Conservation (phyloP, 108 stramenopile genomes). For the Pseudonitzschia delicatissima region DNA sequence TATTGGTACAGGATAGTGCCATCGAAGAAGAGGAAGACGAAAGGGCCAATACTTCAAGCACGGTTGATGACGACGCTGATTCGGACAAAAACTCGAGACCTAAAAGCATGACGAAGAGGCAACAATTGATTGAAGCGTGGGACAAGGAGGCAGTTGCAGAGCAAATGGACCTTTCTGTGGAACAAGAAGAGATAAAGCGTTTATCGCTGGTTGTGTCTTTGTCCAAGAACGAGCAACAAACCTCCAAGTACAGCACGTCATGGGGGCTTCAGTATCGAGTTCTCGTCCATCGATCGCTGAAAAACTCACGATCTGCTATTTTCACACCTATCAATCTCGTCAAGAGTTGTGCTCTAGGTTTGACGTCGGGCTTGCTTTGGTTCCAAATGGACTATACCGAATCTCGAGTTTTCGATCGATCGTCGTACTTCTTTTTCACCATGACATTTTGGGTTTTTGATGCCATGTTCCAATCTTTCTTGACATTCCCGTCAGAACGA, state of each 20-base stretch:
- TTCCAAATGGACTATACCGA: constrained; percentile 61
- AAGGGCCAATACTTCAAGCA: background rate
- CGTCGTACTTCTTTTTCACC: constrained; percentile 66
- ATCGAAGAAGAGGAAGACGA: constrained; percentile 16
- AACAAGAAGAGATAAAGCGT: background rate
- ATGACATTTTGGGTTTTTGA: constrained; percentile 83
- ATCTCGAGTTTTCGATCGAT: constrained; percentile 42
- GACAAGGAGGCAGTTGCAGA: constrained; percentile 10
- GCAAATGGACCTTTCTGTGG: constrained; percentile 7
- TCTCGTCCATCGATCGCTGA: constrained; percentile 56
- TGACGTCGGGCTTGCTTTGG: constrained; percentile 59
- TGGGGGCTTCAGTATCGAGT: constrained; percentile 60
- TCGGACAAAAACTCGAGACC: background rate
- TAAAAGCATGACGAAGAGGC: constrained; percentile 1
- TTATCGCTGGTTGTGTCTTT: background rate
- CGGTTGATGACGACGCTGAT: background rate
- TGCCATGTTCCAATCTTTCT: constrained; percentile 60
- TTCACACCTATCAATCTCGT: constrained; percentile 67
- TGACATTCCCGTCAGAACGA: constrained; percentile 65
- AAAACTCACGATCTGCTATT: constrained; percentile 66
- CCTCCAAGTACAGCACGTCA: constrained; percentile 45
- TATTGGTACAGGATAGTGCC: constrained; percentile 55
- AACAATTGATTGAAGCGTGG: constrained; percentile 20
- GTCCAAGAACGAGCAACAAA: constrained; percentile 7
- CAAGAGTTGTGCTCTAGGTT: constrained; percentile 56